Evolutionary conservation across 495 filamentous ascomycete genomes (phyloP), one percentile per base, ranked within the genome.

Genomic region (Mytilinidion resinicola): DNA sequence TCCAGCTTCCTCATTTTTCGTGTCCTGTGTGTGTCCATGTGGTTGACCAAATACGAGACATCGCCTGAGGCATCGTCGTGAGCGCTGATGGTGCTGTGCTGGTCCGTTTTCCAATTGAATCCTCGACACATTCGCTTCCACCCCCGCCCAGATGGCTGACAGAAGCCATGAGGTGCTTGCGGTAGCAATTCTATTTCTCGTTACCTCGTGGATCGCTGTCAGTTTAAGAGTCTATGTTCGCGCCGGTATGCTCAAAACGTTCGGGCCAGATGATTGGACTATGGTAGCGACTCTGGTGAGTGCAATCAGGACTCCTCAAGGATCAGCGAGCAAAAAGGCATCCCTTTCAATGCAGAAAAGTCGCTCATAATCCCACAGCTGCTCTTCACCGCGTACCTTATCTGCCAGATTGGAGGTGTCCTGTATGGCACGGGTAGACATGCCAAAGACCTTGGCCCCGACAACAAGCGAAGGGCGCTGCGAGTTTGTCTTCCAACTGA

Each of bases 271-370:
- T 30, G 63, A 65, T 19, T 51, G 34, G 36, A 34, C 46, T 8
- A 65, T 65, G 59, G 35, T 59, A 10, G 37, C 55, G 8, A 62
- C 63, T 6, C 12, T 65, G 34, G 58, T 59, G 43, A 44, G 53
- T 25, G 12, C n/a, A 11, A 15, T 33, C 17, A 9, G 20, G n/a
- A 15, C 8, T 25, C 21, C 15, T 30, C 25, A 6, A 30, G 25
- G 9, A 55, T 25, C 12, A 19, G 25, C 6, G 0, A 34, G 39
- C 38, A 39, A 41, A 51, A 35, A 15, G 10, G 10, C 7, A n/a
- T n/a, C 7, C 42, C 5, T 15, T 14, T 46, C 42, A 20, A 8
- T 6, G 1, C n/a, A 46, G 42, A 20, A 46, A 46, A 46, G 10
- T 14, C 42, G 15, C 8, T 46, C 42, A 9, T 5, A 46, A 20